Percentiles rank a stretch among this genome's conserved stretches.
Conservation (phyloP, 805 yeast genomes). For the Wickerhamomyces strasburgensis region DNA sequence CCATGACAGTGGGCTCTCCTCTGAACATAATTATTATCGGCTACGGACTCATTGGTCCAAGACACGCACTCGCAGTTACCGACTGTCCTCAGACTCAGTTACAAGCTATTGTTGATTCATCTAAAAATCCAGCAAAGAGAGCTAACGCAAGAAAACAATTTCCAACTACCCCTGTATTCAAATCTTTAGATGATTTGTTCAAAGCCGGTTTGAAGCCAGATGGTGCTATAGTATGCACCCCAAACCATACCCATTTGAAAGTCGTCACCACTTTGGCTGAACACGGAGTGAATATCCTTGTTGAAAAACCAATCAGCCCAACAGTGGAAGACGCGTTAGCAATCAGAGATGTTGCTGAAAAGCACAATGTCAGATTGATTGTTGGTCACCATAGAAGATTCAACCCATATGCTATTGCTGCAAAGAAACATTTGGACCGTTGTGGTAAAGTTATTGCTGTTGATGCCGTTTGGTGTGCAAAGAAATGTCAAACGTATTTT, state of each 20-base stretch:
- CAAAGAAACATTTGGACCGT: constrained; percentile 9
- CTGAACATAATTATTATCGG: constrained; percentile 15
- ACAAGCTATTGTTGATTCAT: constrained; percentile 14
- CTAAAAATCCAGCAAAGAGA: constrained; percentile 8
- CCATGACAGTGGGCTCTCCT: constrained; percentile 5
- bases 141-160: constrained; percentile 3
- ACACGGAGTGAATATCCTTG: constrained; percentile 11
- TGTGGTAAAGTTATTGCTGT: constrained; percentile 15
- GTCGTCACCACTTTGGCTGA: constrained; percentile 8
- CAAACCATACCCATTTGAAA: constrained; percentile 15
- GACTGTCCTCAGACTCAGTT: constrained; percentile 12
- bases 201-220: constrained; percentile 5
- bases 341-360: constrained; percentile 7
- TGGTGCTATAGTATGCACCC: constrained; percentile 20
- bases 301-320: constrained; percentile 19
- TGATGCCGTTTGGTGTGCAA: constrained; percentile 17
- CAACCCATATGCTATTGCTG: constrained; percentile 17
- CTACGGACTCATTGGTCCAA: constrained; percentile 19
- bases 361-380: constrained; percentile 7
- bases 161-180: constrained; percentile 9
- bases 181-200: constrained; percentile 7
- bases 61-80: constrained; percentile 14
- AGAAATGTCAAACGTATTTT: constrained; percentile 17
- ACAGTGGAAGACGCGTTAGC: constrained; percentile 11
- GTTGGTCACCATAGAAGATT: constrained; percentile 18